Percentiles rank a stretch among this genome's conserved stretches.
phyloP scores from a whole-genome alignment of 2,329 filamentous ascomycete genomes.

The Paecilomyces fulvus region DNA sequence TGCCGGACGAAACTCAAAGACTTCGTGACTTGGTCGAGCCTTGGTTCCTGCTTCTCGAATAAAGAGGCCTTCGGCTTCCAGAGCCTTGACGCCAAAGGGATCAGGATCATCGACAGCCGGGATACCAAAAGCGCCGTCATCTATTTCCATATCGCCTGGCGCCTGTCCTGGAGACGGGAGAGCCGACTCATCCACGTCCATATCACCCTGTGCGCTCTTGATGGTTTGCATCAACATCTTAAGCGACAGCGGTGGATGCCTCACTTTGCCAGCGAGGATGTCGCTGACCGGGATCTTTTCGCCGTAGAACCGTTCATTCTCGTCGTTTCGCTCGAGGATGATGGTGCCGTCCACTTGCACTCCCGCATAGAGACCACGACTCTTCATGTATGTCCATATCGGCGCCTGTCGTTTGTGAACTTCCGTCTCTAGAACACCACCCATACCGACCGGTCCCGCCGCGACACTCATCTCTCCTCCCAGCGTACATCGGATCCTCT shows the following conservation, averaged over 20 bases:
- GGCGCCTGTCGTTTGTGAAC: constrained; percentile 61
- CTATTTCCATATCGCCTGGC: constrained; percentile 64
- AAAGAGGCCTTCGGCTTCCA: constrained; percentile 76
- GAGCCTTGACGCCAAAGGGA: constrained; percentile 78
- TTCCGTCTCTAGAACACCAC: constrained; percentile 63
- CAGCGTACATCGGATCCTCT: constrained; percentile 66
- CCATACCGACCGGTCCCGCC: constrained; percentile 68
- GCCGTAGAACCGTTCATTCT: constrained; percentile 80
- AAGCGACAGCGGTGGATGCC: constrained; percentile 48
- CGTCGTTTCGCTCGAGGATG: constrained; percentile 75
- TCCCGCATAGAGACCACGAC: constrained; percentile 77
- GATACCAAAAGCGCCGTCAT: constrained; percentile 61
- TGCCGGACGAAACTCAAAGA: constrained; percentile 73
- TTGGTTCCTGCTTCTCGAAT: constrained; percentile 83
- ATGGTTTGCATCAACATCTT: constrained; percentile 68
- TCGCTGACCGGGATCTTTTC: constrained; percentile 53
- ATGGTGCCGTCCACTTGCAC: constrained; percentile 82
- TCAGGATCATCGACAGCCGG: constrained; percentile 76
- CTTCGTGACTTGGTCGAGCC: constrained; percentile 63
- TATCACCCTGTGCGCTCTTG: constrained; percentile 77
- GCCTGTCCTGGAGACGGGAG: constrained; percentile 60
- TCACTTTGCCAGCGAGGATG: constrained; percentile 55
- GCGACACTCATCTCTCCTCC: constrained; percentile 72
- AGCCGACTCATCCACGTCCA: constrained; percentile 60
- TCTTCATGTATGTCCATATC: constrained; percentile 82